Conservation (phyloP, 2,329 filamentous ascomycete species). For the Diplodia scrobiculata region DNA sequence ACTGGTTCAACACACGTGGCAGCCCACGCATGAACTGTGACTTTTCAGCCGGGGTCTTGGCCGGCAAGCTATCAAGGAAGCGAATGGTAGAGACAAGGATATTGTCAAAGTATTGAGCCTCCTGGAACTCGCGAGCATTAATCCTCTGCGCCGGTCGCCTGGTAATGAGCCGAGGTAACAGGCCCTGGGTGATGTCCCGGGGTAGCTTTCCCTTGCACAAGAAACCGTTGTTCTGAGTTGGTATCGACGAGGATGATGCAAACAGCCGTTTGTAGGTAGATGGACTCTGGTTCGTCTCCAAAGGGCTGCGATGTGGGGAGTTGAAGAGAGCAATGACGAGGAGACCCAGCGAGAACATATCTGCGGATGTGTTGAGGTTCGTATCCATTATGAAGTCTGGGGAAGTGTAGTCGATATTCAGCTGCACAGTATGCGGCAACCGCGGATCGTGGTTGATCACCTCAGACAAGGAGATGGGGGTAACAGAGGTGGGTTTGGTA, state of each 20-base stretch:
- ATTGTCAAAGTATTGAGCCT: constrained; percentile 96
- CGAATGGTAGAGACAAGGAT: constrained; percentile 94
- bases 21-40: constrained; percentile 87
- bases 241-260: constrained; percentile 73
- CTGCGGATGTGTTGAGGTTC: constrained; percentile 78
- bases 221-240: constrained; percentile 80
- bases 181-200: constrained; percentile 70
- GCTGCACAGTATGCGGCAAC: constrained; percentile 77
- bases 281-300: constrained; percentile 77
- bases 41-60: constrained; percentile 90
- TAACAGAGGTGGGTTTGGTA: constrained; percentile 71
- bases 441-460: constrained; percentile 82
- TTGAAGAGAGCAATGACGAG: constrained; percentile 90
- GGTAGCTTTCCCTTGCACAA: constrained; percentile 78
- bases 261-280: constrained; percentile 86
- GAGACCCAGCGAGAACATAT: constrained; percentile 92
- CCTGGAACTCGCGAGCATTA: constrained; percentile 86
- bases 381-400: constrained; percentile 93
- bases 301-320: constrained; percentile 83
- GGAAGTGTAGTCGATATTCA: constrained; percentile 90
- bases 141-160: constrained; percentile 83
- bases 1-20: constrained; percentile 82
- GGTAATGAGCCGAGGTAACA: constrained; percentile 84
- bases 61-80: constrained; percentile 86
- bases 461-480: constrained; percentile 79